Evolutionary conservation across 345 rosid species (phyloP), one percentile per base, ranked within the genome.

Genomic region (Lumnitzera littorea): DNA sequence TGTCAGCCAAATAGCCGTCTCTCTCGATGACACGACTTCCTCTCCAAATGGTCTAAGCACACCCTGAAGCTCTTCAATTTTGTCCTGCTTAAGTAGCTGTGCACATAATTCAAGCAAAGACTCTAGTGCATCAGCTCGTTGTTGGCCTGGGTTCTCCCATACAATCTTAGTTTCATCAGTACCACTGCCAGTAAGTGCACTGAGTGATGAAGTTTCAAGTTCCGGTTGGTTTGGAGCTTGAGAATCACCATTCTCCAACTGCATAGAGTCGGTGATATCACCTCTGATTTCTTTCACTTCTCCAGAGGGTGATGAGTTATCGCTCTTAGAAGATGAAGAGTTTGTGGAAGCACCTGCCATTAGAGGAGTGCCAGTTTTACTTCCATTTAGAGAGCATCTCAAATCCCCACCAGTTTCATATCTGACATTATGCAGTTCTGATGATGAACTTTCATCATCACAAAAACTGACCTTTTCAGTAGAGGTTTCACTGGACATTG

Each of bases 1-100:
- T 17, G 96, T 89, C 63, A 94, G 78, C 97, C 92, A 94, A 60
- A 94, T 94, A 24, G 99, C 99, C 17, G 99, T 94, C 72, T 94
- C 99, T 64, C 97, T 88, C 0, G 99, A 91, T 4, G 99, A 94
- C 6, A 88, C 96, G 12, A 72, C 72, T 66, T 94, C 99, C 68
- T 86, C 96, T 3, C 97, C 97, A 49, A 94, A 94, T 27, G 99
- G 99, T 64, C 82, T 81, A 43, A 90, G 85, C 69, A 94, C 86
- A 53, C 97, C 95, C 12, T 95, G 67, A 53, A 94, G 96, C 63
- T 94, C 99, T 13, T 90, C 89, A 12, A 79, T 69, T 63, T 90
- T 90, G 51, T 90, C 96, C 57, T 90, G 92, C 78, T 84, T 90
- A 52, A 94, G 91, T 48, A 94, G 80, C 80, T 80, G 70, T 5